A percentile compares a stretch with the other conserved stretches of the same genome.
phyloP scores from a whole-genome alignment of 495 filamentous ascomycete species.

The Lindgomyces ingoldianus region DNA sequence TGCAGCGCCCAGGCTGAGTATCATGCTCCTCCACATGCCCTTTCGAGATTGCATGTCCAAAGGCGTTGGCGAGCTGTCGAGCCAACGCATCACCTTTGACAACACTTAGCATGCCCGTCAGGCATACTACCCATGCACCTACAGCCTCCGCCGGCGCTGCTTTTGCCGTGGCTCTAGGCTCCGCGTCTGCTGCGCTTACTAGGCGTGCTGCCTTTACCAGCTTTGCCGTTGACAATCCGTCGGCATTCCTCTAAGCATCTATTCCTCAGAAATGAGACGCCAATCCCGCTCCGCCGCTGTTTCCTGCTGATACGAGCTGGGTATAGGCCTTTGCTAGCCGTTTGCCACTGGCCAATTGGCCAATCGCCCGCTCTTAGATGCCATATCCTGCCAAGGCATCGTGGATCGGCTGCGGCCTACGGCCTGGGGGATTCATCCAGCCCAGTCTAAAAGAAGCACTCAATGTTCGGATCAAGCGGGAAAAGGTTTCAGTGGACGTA shows the following conservation, averaged over 20 bases:
- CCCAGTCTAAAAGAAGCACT: constrained; percentile 25
- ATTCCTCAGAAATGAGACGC: constrained; percentile 21
- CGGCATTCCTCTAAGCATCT: constrained; percentile 21
- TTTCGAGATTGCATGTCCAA: constrained; percentile 38
- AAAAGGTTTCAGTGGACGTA: constrained; percentile 37
- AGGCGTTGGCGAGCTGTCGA: constrained; percentile 39
- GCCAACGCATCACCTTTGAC: constrained; percentile 42
- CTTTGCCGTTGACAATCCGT: constrained; percentile 5
- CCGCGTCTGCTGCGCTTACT: constrained; percentile 40
- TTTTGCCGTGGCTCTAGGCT: constrained; percentile 26
- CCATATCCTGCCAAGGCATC: constrained; percentile 23
- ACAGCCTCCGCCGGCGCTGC: constrained; percentile 38
- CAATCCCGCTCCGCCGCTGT: constrained; percentile 30
- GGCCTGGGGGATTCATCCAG: constrained; percentile 34
- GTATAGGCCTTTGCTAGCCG: constrained; percentile 19
- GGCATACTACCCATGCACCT: constrained; percentile 40
- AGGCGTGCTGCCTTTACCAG: constrained; percentile 34
- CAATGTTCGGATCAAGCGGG: constrained; percentile 32
- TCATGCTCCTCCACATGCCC: constrained; percentile 33
- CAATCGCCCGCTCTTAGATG: not conserved
- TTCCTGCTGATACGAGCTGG: constrained; percentile 28
- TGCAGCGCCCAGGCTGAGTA: constrained; percentile 29
- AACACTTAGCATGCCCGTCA: constrained; percentile 39
- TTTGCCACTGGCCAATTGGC: constrained; percentile 36
- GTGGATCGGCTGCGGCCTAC: constrained; percentile 38